Evolutionary conservation across 225 moss, liverwort and hornwort species (phyloP).

Genomic region (Pseudisothecium myosuroides): DNA sequence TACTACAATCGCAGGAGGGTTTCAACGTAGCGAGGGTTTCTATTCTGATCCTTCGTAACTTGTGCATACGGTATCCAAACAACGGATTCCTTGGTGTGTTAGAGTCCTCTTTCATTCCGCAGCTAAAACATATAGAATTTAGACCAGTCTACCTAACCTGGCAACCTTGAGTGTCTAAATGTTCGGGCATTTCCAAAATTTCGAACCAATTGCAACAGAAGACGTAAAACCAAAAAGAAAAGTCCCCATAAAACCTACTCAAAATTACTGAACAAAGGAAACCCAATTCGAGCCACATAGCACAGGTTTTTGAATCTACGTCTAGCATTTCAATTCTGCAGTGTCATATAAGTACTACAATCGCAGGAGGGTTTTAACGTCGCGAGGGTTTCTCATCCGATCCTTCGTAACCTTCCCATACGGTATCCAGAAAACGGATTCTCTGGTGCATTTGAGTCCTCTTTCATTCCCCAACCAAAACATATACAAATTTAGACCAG

Average conservation of each 20-base stretch:
- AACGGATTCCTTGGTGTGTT: background rate
- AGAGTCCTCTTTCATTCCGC: no score
- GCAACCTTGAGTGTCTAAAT: background rate
- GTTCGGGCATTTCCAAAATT: background rate
- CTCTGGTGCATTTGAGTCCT: background rate
- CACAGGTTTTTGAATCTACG: background rate
- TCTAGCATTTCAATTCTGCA: background rate
- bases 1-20: background rate
- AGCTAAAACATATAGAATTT: background rate
- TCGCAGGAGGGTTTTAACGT: background rate
- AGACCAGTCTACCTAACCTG: background rate
- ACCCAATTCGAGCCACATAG: background rate
- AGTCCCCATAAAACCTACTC: background rate
- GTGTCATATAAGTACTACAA: background rate
- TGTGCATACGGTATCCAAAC: background rate
- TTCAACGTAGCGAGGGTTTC: background rate
- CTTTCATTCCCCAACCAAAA: background rate
- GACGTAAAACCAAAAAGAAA: background rate
- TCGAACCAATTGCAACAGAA: background rate
- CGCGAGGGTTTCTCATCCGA: background rate
- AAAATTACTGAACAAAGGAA: background rate
- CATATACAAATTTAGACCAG: background rate
- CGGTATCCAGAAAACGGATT: background rate
- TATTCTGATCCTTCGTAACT: background rate
- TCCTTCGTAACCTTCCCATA: background rate